A percentile compares a stretch with the other conserved stretches of the same genome.
Evolutionary conservation across 345 rosid species (phyloP).

Genomic region (Eucalyptus urophylla): DNA sequence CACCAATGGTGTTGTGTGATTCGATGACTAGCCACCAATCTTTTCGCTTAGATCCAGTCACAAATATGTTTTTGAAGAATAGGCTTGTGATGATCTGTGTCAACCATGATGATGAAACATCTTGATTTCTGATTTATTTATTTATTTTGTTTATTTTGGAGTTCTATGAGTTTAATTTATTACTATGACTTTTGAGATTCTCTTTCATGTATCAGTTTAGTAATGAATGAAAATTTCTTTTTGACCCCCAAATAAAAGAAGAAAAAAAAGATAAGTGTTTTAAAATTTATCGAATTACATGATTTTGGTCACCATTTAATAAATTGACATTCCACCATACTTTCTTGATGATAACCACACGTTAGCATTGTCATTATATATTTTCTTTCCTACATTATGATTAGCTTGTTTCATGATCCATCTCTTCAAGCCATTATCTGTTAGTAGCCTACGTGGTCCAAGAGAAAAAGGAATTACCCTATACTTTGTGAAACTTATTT

Average conservation of each 20-base stretch:
- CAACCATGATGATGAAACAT: no score
- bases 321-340: background rate
- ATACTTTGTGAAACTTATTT: background rate
- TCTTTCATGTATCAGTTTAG: no score
- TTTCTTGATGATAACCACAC: background rate
- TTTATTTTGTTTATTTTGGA: no score
- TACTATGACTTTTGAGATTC: no score
- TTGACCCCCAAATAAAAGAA: no score
- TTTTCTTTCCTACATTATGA: background rate
- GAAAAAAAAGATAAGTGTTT: background rate
- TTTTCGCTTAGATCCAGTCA: no score
- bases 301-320: background rate
- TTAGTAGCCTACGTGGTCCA: background rate
- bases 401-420: background rate
- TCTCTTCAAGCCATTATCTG: background rate
- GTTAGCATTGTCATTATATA: background rate
- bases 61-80: fast-evolving
- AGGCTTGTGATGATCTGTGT: no score
- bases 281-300: background rate
- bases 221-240: no score
- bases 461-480: background rate
- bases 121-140: no score
- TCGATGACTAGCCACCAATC: fast-evolving
- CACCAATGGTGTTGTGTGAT: no score
- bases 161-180: no score